Percentiles rank a stretch among this genome's conserved stretches.
These are phyloP conservation scores for Tarenaya hassleriana DNA, from an alignment of 345 rosid species.

Conservation along the genomic window DNA sequence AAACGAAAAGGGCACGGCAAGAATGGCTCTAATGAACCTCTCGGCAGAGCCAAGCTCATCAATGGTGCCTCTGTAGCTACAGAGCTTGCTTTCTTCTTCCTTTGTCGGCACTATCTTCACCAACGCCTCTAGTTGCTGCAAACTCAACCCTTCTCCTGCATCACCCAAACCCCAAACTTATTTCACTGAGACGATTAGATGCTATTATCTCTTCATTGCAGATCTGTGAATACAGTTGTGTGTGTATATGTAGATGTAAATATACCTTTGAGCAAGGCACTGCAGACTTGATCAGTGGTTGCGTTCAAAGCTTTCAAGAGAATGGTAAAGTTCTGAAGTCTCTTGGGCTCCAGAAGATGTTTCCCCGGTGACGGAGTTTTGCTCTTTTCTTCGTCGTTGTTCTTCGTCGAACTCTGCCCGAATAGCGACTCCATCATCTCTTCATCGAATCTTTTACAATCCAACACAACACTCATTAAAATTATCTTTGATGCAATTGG, in stretches of 20 bases:
- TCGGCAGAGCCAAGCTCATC: conserved; percentile 87
- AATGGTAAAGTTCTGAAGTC: conserved; percentile 87
- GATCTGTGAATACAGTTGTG: too few species aligned
- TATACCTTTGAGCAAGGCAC: conserved; percentile 68
- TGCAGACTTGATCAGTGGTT: conserved; percentile 68
- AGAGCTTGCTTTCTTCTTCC: conserved; percentile 79
- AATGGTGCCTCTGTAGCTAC: conserved; percentile 56
- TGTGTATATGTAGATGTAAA: too few species aligned
- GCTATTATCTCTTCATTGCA: not conserved
- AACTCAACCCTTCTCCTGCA: conserved; percentile 63
- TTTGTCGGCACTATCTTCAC: conserved; percentile 86
- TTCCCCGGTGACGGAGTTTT: conserved; percentile 88
- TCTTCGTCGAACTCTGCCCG: conserved; percentile 52
- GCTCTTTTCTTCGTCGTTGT: conserved; percentile 63
- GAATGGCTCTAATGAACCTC: conserved; percentile 54
- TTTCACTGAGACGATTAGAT: not conserved
- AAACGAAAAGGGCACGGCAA: conserved; percentile 63
- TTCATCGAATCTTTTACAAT: conserved; percentile 68
- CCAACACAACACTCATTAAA: conserved; percentile 16
- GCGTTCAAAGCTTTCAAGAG: conserved; percentile 76
- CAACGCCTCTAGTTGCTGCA: conserved; percentile 86
- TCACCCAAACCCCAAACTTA: not conserved
- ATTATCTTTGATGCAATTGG: not conserved
- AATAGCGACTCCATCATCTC: conserved; percentile 97
- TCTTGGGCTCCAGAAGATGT: conserved; percentile 86